Evolutionary conservation across 2,329 filamentous ascomycete species (phyloP), one percentile per base, ranked within the genome.

Genomic region (Alternaria rosae): DNA sequence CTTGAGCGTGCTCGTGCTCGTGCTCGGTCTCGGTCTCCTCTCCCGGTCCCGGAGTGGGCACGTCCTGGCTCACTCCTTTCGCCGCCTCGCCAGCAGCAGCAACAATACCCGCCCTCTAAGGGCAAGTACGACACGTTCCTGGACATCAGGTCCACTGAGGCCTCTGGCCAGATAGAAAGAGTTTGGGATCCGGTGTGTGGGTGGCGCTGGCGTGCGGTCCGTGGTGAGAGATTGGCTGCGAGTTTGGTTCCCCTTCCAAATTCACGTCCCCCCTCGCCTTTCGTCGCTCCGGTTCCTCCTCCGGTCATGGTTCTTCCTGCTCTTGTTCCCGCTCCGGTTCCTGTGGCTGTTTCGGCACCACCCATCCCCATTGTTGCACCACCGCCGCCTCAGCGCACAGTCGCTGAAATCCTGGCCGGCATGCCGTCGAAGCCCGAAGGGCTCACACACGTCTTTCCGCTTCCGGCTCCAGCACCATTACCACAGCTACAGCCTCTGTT

Each of bases 161-260:
- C 48, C 15, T 38, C 35, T 32, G 58, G 47, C n/a, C 58, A 30
- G 7, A 61, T 61, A 47, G 42, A 61, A 20, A 26, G 58, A 23
- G 47, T 42, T 17, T 57, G 42, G n/a, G 53, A 61, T 20, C 53
- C 45, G 21, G 13, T 57, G 15, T 30, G 25, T 30, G 58, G 58
- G 8, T 57, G 58, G 58, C 41, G 42, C 21, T 61, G 58, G 58
- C 25, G 20, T 44, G 53, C 53, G 20, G 42, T 43, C 9, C 52
- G 52, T 54, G 53, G 28, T 23, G 53, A 21, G 20, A 30, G 42
- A 23, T 23, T 38, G 26, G 53, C 42, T 12, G 41, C 53, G 20
- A 20, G 26, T 42, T 21, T 26, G 50, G 30, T 25, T 38, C 23
- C 50, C n/a, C 50, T 25, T 41, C 50, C 32, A 15, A 26, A 25